Evolutionary conservation across 129 eudicot species (phyloP).

Genomic region (Artemisia annua): DNA sequence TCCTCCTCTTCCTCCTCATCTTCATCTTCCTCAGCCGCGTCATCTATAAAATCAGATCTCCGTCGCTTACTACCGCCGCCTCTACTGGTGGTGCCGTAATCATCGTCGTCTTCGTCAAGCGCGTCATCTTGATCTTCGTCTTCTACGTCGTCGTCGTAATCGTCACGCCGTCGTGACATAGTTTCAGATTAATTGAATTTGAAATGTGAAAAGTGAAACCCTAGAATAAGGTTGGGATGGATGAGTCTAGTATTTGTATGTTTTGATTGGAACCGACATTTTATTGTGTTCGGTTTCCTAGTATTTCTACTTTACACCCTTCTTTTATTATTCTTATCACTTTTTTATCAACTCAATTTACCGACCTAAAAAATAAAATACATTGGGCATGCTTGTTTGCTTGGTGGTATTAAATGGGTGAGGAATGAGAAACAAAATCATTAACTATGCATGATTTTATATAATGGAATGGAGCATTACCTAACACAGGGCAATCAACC

Average conservation of each 20-base stretch:
- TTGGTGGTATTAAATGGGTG: too few species aligned
- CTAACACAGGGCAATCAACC: too few species aligned
- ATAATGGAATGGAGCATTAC: too few species aligned
- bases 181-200: not conserved
- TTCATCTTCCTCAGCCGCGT: conserved; percentile 72
- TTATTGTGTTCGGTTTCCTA: too few species aligned
- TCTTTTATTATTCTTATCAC: too few species aligned
- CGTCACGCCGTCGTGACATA: conserved; percentile 66
- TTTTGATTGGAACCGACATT: not conserved
- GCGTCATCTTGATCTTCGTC: conserved; percentile 57
- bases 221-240: not conserved
- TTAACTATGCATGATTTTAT: too few species aligned
- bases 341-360: too few species aligned
- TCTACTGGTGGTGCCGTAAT: conserved; percentile 41
- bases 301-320: too few species aligned
- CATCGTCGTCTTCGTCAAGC: conserved; percentile 56
- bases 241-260: not conserved
- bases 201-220: not conserved
- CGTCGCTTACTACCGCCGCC: conserved; percentile 39
- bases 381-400: too few species aligned
- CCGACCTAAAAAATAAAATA: too few species aligned
- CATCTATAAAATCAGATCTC: conserved; percentile 63
- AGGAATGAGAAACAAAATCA: too few species aligned
- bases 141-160: conserved; percentile 64
- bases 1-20: conserved; percentile 62